A percentile compares a stretch with the other conserved stretches of the same genome.
phyloP scores from a whole-genome alignment of 2,329 filamentous ascomycete species.

The Trichoderma polysporum region DNA sequence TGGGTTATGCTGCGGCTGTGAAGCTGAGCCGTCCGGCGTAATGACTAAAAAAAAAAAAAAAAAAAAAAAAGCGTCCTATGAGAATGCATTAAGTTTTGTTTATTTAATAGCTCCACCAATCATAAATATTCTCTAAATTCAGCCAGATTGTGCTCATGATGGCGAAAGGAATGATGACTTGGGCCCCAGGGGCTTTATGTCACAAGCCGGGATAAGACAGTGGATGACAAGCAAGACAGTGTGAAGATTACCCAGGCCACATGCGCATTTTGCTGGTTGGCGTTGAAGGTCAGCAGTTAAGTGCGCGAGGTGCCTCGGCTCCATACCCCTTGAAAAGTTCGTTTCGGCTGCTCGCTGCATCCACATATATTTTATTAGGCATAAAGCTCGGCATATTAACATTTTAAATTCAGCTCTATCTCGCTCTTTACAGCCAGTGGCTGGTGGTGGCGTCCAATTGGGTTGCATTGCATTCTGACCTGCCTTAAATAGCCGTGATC shows the following conservation, averaged over 20 bases:
- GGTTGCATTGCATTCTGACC: constrained; percentile 15
- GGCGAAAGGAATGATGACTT: background rate
- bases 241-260: background rate
- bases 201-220: background rate
- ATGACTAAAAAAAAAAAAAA: no score
- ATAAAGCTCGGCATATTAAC: background rate
- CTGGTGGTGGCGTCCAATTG: background rate
- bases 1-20: no score
- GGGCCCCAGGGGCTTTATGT: background rate
- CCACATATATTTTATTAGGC: background rate
- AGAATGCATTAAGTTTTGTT: background rate
- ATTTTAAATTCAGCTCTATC: background rate
- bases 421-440: background rate
- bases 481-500: background rate
- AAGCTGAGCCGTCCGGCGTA: no score
- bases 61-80: background rate
- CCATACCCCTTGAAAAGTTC: background rate
- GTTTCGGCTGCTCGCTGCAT: background rate
- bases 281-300: background rate
- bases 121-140: background rate
- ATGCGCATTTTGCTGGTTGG: background rate
- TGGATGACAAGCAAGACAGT: constrained; percentile 6
- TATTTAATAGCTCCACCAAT: background rate
- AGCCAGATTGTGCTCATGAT: background rate
- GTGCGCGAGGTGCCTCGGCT: background rate